phyloP scores from a whole-genome alignment of 352 stramenopile species.

The Globisporangium alternatum region DNA sequence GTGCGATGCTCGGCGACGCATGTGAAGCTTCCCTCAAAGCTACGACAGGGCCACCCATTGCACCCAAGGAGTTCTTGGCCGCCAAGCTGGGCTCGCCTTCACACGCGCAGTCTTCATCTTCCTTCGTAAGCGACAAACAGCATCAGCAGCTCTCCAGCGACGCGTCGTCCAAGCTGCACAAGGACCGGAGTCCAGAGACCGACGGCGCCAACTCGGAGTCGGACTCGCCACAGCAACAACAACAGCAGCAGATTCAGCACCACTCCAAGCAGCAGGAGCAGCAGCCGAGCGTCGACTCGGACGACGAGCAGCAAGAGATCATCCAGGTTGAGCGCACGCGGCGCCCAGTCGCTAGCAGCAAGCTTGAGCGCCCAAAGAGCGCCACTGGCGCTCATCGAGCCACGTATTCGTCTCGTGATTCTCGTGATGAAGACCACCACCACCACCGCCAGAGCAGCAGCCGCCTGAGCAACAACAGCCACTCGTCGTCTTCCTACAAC shows the following conservation, averaged over 20 bases:
- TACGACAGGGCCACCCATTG: slow-evolving; percentile 2
- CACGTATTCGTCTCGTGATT: slow-evolving; percentile 21
- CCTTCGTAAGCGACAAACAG: background rate
- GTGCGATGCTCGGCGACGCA: slow-evolving; percentile 1
- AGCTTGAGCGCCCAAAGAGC: slow-evolving; percentile 49
- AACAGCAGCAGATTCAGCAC: slow-evolving; percentile 20
- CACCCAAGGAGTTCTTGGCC: slow-evolving; percentile 14
- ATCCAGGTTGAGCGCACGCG: slow-evolving; percentile 41
- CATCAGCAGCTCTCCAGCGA: background rate
- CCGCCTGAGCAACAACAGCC: slow-evolving; percentile 35
- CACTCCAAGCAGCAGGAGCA: slow-evolving; percentile 13
- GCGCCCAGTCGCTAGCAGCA: slow-evolving; percentile 22
- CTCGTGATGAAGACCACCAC: slow-evolving; percentile 33
- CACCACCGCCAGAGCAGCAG: slow-evolving; percentile 23
- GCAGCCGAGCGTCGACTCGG: slow-evolving; percentile 27
- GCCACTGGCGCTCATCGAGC: slow-evolving; percentile 17
- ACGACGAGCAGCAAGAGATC: slow-evolving; percentile 40
- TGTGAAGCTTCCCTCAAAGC: background rate
- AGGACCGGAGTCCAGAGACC: slow-evolving; percentile 33
- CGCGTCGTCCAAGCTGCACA: background rate
- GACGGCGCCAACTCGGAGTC: slow-evolving; percentile 39
- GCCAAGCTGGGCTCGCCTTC: background rate
- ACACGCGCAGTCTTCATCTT: background rate
- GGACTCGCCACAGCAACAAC: slow-evolving; percentile 24
- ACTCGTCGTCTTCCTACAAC: slow-evolving; percentile 26